Evolutionary conservation across 2,329 filamentous ascomycete species (phyloP).

Genomic region (Alternaria ventricosa): DNA sequence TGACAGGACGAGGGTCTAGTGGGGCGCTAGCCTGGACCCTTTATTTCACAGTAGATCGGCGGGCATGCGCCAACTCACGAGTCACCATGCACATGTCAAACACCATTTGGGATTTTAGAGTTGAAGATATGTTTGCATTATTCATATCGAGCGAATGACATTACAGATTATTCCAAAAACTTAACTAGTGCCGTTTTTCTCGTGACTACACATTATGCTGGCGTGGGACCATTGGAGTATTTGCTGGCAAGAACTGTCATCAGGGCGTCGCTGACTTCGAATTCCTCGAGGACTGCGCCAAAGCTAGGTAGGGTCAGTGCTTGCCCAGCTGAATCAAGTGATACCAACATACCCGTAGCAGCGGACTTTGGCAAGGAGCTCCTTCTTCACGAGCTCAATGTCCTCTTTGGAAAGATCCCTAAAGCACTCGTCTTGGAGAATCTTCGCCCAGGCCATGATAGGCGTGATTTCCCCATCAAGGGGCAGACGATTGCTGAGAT

Average conservation of each 20-base stretch:
- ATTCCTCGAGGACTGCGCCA: slow-evolving; percentile 73
- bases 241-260: slow-evolving; percentile 72
- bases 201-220: slow-evolving; percentile 17
- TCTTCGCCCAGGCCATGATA: slow-evolving; percentile 90
- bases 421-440: slow-evolving; percentile 68
- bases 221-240: slow-evolving; percentile 27
- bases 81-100: background rate
- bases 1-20: slow-evolving; percentile 1
- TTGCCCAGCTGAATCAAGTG: background rate
- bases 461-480: slow-evolving; percentile 92
- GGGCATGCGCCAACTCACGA: background rate
- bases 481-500: slow-evolving; percentile 81
- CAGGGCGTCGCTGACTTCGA: slow-evolving; percentile 78
- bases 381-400: slow-evolving; percentile 73
- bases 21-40: slow-evolving; percentile 11
- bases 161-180: slow-evolving; percentile 26
- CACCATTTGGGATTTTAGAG: background rate
- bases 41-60: background rate
- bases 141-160: slow-evolving; percentile 19
- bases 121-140: slow-evolving; percentile 17
- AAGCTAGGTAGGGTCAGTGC: slow-evolving; percentile 56
- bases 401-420: slow-evolving; percentile 70
- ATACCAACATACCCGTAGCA: slow-evolving; percentile 80
- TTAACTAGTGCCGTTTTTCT: slow-evolving; percentile 7
- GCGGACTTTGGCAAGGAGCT: slow-evolving; percentile 79